Base-by-base conservation (phyloP, 2,329 filamentous ascomycete genomes). In the Ceratocystis harringtonii region DNA sequence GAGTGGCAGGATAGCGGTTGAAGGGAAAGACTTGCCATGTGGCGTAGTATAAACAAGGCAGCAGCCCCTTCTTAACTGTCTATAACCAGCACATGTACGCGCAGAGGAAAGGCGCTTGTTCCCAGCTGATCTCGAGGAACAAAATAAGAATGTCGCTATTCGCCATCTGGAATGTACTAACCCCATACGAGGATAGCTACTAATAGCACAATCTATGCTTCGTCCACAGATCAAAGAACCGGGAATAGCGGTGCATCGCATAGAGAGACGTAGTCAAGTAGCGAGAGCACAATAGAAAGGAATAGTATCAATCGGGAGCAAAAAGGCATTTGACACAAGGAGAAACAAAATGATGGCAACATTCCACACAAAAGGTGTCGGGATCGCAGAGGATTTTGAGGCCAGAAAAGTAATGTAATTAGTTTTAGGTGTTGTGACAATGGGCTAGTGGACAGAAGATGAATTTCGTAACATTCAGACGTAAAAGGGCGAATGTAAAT, bases 351-450 rank as follows among this genome's bases (percentile, higher is more conserved):
- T 5, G 48, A 50, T 10, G 44, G 43, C 50, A n/a, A n/a, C 60
- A 62, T 22, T 41, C 36, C 10, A 48, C 41, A 22, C 28, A 28
- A 25, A n/a, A 45, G 12, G 36, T 28, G 25, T 41, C 19, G 4
- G 15, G 28, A 58, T 3, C 15, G 60, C 41, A 62, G 30, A 28
- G 6, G n/a, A 45, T 45, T 28, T 50, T 50, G 19, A 62, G 52
- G 32, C 52, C 52, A 36, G 30, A 25, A 30, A 58, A 58, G 52
- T n/a, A 25, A 30, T 58, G 52, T 30, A 58, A 58, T 58, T 58
- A 62, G 61, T 62, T 62, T 62, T 52, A 43, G 52, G 61, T 62
- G 61, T 62, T 48, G 61, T 62, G 61, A 52, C 44, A 62, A 30
- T 30, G 32, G 61, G 58, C 25, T 45, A 62, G 60, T 30, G 32